Evolutionary conservation across 2,329 filamentous ascomycete genomes (phyloP).

Genomic region (Aspergillus udagawae): DNA sequence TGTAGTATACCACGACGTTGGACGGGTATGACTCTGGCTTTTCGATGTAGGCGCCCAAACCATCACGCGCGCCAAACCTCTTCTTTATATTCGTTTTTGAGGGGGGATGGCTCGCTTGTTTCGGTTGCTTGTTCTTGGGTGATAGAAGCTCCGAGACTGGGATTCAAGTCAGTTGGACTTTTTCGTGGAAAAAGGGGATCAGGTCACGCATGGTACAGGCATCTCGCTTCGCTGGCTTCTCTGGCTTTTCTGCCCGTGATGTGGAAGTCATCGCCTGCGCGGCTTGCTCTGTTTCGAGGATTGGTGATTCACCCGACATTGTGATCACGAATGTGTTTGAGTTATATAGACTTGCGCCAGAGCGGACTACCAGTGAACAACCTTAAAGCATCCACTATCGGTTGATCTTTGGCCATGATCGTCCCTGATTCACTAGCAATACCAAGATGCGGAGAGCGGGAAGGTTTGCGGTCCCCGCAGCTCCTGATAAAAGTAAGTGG

Average conservation of each 20-base stretch:
- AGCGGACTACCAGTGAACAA: not conserved
- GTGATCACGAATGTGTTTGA: not conserved
- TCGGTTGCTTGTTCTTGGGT: conserved; percentile 42
- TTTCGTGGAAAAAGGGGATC: not conserved
- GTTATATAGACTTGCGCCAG: not conserved
- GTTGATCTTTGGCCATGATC: not conserved
- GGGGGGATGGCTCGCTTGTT: conserved; percentile 15
- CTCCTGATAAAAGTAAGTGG: not conserved
- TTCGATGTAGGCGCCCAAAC: conserved; percentile 63
- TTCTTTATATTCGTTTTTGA: conserved; percentile 18
- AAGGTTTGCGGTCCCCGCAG: conserved; percentile 8
- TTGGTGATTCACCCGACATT: conserved; percentile 1
- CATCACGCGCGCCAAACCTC: conserved; percentile 52
- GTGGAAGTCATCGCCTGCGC: conserved; percentile 2
- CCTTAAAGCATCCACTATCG: not conserved
- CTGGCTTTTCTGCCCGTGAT: conserved; percentile 8
- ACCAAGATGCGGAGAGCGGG: conserved; percentile 7
- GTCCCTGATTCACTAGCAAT: not conserved
- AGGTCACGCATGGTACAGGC: conserved; percentile 27
- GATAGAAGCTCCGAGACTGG: conserved; percentile 55
- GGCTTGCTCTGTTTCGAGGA: conserved; percentile 8
- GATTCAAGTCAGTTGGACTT: conserved; percentile 1
- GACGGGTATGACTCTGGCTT: conserved; percentile 59
- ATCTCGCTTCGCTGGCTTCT: conserved; percentile 30
- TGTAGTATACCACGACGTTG: conserved; percentile 61